Percentiles rank a stretch among this genome's conserved stretches.
Conservation (phyloP, 2,329 filamentous ascomycete genomes). For the Colletotrichum sp. region DNA sequence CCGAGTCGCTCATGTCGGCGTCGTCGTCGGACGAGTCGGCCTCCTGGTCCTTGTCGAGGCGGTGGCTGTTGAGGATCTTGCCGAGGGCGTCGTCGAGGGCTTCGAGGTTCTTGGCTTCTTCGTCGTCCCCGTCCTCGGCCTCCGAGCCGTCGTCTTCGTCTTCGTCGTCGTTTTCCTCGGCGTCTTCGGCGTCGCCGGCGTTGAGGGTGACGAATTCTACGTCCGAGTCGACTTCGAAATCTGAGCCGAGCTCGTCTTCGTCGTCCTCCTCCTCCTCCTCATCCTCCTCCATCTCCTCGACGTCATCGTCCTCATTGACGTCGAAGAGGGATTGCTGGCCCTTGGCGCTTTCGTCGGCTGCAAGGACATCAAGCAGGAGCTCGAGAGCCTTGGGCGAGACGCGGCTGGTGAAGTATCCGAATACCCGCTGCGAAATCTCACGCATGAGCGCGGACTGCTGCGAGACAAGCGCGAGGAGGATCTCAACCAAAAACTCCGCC, state of each 20-base stretch:
- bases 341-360: constrained; percentile 78
- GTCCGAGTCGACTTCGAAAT: constrained; percentile 53
- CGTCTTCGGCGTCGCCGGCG: constrained; percentile 46
- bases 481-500: constrained; percentile 80
- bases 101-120: constrained; percentile 49
- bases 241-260: constrained; percentile 42
- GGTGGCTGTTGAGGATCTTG: constrained; percentile 76
- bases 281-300: constrained; percentile 40
- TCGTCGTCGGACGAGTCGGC: constrained; percentile 65
- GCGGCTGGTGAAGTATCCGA: constrained; percentile 78
- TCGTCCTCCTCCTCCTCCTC: constrained; percentile 44
- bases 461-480: constrained; percentile 87
- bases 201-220: constrained; percentile 53
- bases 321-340: constrained; percentile 88
- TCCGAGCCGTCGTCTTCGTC: constrained; percentile 49
- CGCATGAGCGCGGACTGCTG: constrained; percentile 85
- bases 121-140: constrained; percentile 42
- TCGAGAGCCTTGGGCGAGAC: constrained; percentile 77
- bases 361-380: constrained; percentile 69
- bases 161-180: constrained; percentile 46
- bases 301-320: constrained; percentile 53
- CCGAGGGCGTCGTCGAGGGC: constrained; percentile 77
- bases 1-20: constrained; percentile 91
- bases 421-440: constrained; percentile 87
- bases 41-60: constrained; percentile 62